These are phyloP conservation scores for Agrocybe chaxingu DNA, from an alignment of 768 basidiomycete species.

Conservation along the genomic window DNA sequence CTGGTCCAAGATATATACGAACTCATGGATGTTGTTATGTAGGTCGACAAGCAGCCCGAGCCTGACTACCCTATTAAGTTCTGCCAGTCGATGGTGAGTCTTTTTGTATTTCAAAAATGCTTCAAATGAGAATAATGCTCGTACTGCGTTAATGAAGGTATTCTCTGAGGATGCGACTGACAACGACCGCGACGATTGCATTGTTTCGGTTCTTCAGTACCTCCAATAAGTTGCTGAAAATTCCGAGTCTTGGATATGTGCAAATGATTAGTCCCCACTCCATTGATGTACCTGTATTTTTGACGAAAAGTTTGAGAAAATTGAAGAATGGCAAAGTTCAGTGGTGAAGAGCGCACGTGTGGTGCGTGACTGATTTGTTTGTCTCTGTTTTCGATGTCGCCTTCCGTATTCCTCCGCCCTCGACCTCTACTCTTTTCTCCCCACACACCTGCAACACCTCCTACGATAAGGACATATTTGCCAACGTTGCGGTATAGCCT, in stretches of 20 bases:
- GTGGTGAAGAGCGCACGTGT: no score
- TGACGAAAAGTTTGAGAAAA: no score
- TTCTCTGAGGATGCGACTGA: not conserved
- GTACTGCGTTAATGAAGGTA: not conserved
- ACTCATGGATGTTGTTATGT: not conserved
- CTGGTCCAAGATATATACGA: not conserved
- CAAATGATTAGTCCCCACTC: no score
- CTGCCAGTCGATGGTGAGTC: not conserved
- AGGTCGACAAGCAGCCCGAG: constrained; percentile 2
- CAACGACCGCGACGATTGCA: not conserved
- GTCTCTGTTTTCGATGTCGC: not conserved
- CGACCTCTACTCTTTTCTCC: constrained; percentile 3
- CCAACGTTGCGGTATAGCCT: no score
- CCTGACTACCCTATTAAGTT: constrained; percentile 3
- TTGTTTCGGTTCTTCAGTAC: not conserved
- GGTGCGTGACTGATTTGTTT: constrained; percentile 11
- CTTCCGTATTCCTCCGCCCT: constrained; percentile 1
- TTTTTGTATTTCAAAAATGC: not conserved
- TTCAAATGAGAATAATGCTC: not conserved
- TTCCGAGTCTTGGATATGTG: no score
- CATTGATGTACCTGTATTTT: no score
- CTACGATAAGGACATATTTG: no score
- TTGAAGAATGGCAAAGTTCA: no score
- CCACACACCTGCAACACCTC: constrained; percentile 8
- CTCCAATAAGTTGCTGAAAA: no score